These are phyloP conservation scores for Huntiella bhutanensis DNA, from an alignment of 2,329 filamentous ascomycete species.

Conservation along the genomic window DNA sequence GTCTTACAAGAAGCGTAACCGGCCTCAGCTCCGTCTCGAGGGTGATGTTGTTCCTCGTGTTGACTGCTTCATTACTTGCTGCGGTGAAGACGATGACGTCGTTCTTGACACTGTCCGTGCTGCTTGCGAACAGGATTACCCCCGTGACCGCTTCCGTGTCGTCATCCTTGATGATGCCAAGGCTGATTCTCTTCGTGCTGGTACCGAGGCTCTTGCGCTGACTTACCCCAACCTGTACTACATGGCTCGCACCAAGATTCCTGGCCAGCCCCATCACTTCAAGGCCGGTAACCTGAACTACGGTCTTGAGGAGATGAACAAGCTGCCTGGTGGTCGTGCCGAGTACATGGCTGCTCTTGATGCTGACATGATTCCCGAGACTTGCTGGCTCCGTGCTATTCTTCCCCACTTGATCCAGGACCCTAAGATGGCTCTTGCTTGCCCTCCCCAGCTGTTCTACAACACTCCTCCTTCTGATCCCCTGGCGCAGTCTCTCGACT, in stretches of 20 bases:
- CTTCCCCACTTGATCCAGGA: constrained; percentile 41
- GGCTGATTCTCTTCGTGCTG: constrained; percentile 23
- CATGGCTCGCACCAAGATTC: constrained; percentile 29
- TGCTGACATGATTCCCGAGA: constrained; percentile 49
- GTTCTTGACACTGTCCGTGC: constrained; percentile 38
- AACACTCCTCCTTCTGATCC: constrained; percentile 40
- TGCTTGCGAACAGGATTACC: constrained; percentile 36
- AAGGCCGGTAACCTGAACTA: constrained; percentile 48
- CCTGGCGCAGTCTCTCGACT: constrained; percentile 36
- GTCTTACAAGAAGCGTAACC: constrained; percentile 32
- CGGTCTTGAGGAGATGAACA: constrained; percentile 30
- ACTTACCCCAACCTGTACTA: constrained; percentile 32
- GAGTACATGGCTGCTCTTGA: constrained; percentile 45
- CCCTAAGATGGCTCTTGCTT: constrained; percentile 37
- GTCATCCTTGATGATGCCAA: constrained; percentile 36
- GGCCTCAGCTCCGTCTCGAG: constrained; percentile 33
- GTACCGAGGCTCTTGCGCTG: constrained; percentile 20
- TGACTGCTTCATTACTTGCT: constrained; percentile 38
- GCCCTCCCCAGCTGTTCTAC: constrained; percentile 43
- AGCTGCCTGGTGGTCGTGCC: constrained; percentile 34
- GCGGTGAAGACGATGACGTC: constrained; percentile 35
- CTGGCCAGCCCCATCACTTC: constrained; percentile 34
- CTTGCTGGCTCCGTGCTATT: constrained; percentile 37
- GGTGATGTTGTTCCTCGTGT: constrained; percentile 32
- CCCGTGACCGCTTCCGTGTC: constrained; percentile 31